These are phyloP conservation scores for Flaveria bidentis DNA, from an alignment of 129 eudicot species.

Conservation along the genomic window DNA sequence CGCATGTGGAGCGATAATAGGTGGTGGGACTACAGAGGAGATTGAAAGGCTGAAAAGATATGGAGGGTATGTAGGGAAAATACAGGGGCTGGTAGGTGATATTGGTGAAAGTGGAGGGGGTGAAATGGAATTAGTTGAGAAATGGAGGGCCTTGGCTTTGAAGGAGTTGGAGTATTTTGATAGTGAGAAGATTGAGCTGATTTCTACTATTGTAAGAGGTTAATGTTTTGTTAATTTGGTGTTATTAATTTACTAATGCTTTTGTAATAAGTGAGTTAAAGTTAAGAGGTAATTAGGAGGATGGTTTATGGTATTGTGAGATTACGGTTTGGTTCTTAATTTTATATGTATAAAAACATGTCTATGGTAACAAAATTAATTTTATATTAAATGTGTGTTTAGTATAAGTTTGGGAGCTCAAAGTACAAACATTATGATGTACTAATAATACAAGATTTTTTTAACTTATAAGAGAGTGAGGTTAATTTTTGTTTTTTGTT, in stretches of 20 bases:
- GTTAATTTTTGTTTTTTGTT: too few species aligned
- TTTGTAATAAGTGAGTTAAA: background rate
- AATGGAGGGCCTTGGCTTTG: conserved; percentile 41
- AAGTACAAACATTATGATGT: too few species aligned
- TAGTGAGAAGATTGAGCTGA: conserved; percentile 23
- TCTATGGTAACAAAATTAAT: too few species aligned
- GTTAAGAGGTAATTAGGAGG: too few species aligned
- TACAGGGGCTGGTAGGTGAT: conserved; percentile 37
- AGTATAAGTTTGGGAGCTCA: too few species aligned
- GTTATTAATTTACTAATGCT: background rate
- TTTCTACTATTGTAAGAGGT: conserved; percentile 29
- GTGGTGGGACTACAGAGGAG: conserved; percentile 62
- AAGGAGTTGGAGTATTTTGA: conserved; percentile 48
- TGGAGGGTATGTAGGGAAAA: conserved; percentile 53
- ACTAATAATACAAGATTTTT: too few species aligned
- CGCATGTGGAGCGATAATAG: conserved; percentile 70
- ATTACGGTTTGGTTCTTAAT: too few species aligned
- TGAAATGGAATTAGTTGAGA: conserved; percentile 22
- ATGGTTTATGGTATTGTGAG: too few species aligned
- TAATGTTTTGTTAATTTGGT: background rate
- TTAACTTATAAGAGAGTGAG: too few species aligned
- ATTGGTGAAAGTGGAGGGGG: conserved; percentile 20
- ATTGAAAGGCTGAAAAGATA: conserved; percentile 54
- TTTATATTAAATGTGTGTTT: too few species aligned
- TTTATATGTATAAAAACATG: too few species aligned